phyloP scores from a whole-genome alignment of 768 basidiomycete species.

The Cubamyces sp. region DNA sequence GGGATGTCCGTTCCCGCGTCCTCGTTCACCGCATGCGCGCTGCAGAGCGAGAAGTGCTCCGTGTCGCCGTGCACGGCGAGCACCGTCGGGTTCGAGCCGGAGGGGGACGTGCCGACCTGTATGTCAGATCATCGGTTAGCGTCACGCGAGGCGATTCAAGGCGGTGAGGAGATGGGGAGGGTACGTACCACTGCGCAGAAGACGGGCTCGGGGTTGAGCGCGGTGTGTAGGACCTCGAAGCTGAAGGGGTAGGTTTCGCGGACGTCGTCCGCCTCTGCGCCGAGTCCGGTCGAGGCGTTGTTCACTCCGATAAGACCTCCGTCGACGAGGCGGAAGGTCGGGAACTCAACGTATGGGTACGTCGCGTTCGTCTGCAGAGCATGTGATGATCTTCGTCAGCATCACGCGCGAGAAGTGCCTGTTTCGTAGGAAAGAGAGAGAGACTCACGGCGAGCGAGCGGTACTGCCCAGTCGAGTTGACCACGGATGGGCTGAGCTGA shows the following conservation, averaged over 20 bases:
- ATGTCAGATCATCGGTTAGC: not conserved
- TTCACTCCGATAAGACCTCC: slow-evolving; percentile 4
- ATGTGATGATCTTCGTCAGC: not conserved
- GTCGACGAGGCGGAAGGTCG: not conserved
- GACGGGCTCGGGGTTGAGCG: not conserved
- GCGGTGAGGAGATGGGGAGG: not conserved
- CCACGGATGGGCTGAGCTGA: slow-evolving; percentile 2
- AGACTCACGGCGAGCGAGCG: slow-evolving; percentile 3
- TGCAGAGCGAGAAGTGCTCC: slow-evolving; percentile 11
- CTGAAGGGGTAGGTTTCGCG: not conserved
- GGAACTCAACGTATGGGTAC: slow-evolving; percentile 5
- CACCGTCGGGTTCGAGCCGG: not conserved
- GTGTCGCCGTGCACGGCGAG: slow-evolving; percentile 12
- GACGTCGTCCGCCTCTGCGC: not conserved
- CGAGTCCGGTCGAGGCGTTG: not conserved
- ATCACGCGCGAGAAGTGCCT: not conserved
- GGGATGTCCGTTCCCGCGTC: not conserved
- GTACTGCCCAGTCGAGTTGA: not conserved
- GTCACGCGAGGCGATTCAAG: no score
- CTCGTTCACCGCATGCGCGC: not conserved
- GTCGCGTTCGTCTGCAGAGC: slow-evolving; percentile 2
- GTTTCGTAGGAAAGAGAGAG: not conserved
- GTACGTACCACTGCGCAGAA: slow-evolving; percentile 8
- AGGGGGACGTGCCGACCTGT: slow-evolving; percentile 8
- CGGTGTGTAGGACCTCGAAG: not conserved